Percentiles rank a stretch among this genome's conserved stretches.
Conservation (phyloP, 257 asterid genomes). For the Ocimum tenuiflorum region DNA sequence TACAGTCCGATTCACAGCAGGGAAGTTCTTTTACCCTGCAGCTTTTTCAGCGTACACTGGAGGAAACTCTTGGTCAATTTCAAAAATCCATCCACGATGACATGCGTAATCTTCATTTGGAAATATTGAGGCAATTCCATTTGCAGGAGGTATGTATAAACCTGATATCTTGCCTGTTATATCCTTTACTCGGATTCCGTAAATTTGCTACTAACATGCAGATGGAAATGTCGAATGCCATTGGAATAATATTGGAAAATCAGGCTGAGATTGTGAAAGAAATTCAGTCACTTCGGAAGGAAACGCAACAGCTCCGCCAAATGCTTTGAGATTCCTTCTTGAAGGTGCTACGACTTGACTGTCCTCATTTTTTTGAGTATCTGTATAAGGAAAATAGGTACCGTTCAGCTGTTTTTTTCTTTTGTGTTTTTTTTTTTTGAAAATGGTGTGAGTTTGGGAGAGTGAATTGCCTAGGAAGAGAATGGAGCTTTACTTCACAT, state of each 20-base stretch:
- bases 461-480: constrained; percentile 1
- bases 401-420: too few species aligned
- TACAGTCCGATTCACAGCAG: constrained; percentile 52
- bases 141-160: constrained; percentile 88
- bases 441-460: constrained; percentile 11
- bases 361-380: too few species aligned
- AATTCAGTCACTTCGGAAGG: constrained; percentile 61
- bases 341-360: too few species aligned
- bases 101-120: constrained; percentile 85
- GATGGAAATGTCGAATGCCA: constrained; percentile 66
- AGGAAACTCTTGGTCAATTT: constrained; percentile 74
- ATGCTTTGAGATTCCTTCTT: constrained; percentile 57
- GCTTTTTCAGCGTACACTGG: constrained; percentile 86
- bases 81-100: constrained; percentile 89
- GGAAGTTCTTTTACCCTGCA: constrained; percentile 83
- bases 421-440: background rate
- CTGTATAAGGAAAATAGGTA: too few species aligned
- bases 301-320: constrained; percentile 71
- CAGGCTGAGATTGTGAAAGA: constrained; percentile 79
- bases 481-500: background rate
- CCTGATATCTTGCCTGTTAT: background rate
- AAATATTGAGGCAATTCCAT: constrained; percentile 77
- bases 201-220: constrained; percentile 28
- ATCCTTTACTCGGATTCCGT: constrained; percentile 1
- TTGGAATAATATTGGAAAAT: constrained; percentile 55